These are phyloP conservation scores for Cercospora nicotianae DNA, from an alignment of 2,329 filamentous ascomycete genomes.

Conservation along the genomic window DNA sequence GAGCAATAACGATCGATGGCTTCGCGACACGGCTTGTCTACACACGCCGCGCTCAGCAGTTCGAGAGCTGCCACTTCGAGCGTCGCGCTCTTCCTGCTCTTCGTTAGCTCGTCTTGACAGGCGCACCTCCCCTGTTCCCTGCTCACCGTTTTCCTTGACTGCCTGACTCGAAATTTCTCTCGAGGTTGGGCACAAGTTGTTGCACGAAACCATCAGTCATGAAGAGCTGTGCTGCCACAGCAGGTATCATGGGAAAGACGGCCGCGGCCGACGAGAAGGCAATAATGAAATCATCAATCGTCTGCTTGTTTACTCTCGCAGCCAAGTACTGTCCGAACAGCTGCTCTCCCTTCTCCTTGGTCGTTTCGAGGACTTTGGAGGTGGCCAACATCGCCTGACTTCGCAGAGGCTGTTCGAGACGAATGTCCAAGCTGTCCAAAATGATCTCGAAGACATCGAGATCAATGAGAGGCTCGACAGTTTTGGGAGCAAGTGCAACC, in stretches of 20 bases:
- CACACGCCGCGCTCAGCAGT: conserved; percentile 87
- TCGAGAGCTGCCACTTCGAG: conserved; percentile 86
- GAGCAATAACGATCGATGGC: conserved; percentile 81
- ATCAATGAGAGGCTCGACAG: conserved; percentile 69
- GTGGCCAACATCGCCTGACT: conserved; percentile 79
- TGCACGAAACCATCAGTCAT: conserved; percentile 83
- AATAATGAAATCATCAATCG: conserved; percentile 83
- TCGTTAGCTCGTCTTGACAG: conserved; percentile 26
- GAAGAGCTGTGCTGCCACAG: conserved; percentile 74
- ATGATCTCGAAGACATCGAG: conserved; percentile 79
- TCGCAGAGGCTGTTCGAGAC: conserved; percentile 70
- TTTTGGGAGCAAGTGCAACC: conserved; percentile 53
- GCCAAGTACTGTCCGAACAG: conserved; percentile 73
- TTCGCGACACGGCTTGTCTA: conserved; percentile 78
- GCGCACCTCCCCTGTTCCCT: not conserved
- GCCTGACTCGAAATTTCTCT: conserved; percentile 53
- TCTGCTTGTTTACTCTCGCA: conserved; percentile 67
- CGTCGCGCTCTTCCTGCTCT: conserved; percentile 73
- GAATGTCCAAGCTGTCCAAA: conserved; percentile 81
- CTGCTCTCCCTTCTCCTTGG: conserved; percentile 65
- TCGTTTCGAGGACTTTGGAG: conserved; percentile 79
- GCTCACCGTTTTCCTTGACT: conserved; percentile 36
- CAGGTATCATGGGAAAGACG: conserved; percentile 81
- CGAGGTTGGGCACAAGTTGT: conserved; percentile 59
- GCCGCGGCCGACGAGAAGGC: conserved; percentile 90